Percentiles rank a stretch among this genome's conserved stretches.
Evolutionary conservation across 495 filamentous ascomycete species (phyloP).

Genomic region (Penicillium atrosanguineum): DNA sequence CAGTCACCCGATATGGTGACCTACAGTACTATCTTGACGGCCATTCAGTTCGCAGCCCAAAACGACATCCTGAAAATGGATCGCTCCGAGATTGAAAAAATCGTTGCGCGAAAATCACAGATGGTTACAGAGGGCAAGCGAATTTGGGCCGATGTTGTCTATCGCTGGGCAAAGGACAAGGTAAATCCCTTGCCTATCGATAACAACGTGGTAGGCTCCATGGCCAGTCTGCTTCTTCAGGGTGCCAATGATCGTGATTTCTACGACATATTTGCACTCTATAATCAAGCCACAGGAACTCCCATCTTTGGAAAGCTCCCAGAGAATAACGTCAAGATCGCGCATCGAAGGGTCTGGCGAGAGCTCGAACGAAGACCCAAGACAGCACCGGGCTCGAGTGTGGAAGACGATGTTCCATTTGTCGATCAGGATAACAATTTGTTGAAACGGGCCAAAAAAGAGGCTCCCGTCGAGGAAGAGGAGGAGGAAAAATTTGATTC

Average conservation of each 20-base stretch:
- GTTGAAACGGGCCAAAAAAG: constrained; percentile 4
- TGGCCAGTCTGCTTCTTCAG: constrained; percentile 69
- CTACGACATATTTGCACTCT: constrained; percentile 66
- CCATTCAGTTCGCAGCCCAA: constrained; percentile 47
- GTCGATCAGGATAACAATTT: constrained; percentile 25
- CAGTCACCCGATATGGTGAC: constrained; percentile 65
- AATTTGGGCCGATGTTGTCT: constrained; percentile 77
- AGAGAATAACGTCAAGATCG: constrained; percentile 5
- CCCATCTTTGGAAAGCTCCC: constrained; percentile 39
- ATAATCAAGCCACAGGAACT: constrained; percentile 75
- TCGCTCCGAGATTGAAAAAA: constrained; percentile 33
- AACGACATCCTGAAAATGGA: constrained; percentile 24
- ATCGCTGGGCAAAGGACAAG: constrained; percentile 66
- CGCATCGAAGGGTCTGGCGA: constrained; percentile 8
- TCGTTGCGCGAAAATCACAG: constrained; percentile 26
- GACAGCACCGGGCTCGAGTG: neutral
- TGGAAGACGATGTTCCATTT: constrained; percentile 33
- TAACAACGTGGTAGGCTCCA: constrained; percentile 67
- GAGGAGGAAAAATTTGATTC: constrained; percentile 33
- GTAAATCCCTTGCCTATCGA: constrained; percentile 55
- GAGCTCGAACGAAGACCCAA: constrained; percentile 1
- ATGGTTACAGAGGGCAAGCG: constrained; percentile 57
- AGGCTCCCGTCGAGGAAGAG: constrained; percentile 15
- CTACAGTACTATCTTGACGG: constrained; percentile 78
- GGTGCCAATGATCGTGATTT: constrained; percentile 56